Evolutionary conservation across 1,284 basidiomycete genomes (phyloP).

Genomic region (Erythrobasidium hasegawianum): DNA sequence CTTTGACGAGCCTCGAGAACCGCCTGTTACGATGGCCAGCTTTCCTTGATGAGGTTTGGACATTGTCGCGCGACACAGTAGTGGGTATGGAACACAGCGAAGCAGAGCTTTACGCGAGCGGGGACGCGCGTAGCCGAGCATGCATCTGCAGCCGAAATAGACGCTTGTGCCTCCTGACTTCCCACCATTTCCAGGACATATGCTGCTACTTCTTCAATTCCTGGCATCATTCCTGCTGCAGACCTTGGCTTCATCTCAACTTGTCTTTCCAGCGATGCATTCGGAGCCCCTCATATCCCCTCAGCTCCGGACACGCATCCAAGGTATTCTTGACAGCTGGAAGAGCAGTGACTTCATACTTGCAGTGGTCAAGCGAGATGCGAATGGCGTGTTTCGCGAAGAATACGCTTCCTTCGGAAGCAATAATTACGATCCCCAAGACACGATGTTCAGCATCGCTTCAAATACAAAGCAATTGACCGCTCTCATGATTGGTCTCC

Average conservation of each 20-base stretch:
- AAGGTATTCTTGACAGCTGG: background rate
- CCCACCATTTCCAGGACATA: too few species aligned
- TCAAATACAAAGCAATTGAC: background rate
- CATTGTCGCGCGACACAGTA: too few species aligned
- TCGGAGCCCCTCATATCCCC: background rate
- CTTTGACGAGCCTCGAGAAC: slow-evolving; percentile 11
- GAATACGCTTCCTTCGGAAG: slow-evolving; percentile 1
- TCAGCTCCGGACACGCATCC: background rate
- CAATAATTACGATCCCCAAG: background rate
- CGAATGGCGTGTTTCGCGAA: background rate
- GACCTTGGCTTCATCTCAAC: too few species aligned
- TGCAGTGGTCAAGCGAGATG: background rate
- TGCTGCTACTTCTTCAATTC: too few species aligned
- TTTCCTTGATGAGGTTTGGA: slow-evolving; percentile 23
- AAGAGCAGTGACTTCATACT: background rate
- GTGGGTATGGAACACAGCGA: too few species aligned
- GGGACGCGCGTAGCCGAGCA: too few species aligned
- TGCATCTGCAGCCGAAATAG: too few species aligned
- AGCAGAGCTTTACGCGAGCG: too few species aligned
- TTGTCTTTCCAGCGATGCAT: too few species aligned
- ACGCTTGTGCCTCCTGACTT: too few species aligned
- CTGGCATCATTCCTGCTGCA: too few species aligned
- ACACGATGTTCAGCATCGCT: background rate
- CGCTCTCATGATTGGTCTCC: background rate
- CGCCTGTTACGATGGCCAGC: slow-evolving; percentile 26